Conservation (phyloP, 2,329 filamentous ascomycete genomes). For the Lachnellula cervina region DNA sequence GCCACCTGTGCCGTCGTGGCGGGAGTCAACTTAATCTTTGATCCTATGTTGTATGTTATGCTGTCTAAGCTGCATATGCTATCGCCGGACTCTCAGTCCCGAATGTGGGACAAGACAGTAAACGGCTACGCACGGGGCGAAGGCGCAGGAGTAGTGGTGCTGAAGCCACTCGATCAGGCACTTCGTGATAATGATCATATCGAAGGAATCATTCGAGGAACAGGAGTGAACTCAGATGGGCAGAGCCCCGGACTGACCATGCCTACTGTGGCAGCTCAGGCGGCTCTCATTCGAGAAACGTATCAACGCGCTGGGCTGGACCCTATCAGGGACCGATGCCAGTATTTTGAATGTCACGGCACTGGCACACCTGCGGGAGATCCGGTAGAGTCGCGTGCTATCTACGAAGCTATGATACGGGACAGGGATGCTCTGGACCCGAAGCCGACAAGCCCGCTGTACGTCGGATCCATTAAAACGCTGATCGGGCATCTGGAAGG, state of each 20-base stretch:
- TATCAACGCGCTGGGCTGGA: slow-evolving; percentile 42
- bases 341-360: slow-evolving; percentile 9
- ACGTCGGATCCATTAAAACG: slow-evolving; percentile 23
- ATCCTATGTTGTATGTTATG: background rate
- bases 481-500: slow-evolving; percentile 27
- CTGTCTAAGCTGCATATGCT: slow-evolving; percentile 37
- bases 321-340: too few species aligned
- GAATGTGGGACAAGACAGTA: slow-evolving; percentile 33
- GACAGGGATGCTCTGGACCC: too few species aligned
- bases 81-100: slow-evolving; percentile 29
- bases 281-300: slow-evolving; percentile 35
- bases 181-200: slow-evolving; percentile 54
- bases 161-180: slow-evolving; percentile 50
- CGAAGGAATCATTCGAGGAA: slow-evolving; percentile 45
- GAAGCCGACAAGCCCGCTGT: slow-evolving; percentile 3
- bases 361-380: slow-evolving; percentile 24
- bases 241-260: slow-evolving; percentile 44
- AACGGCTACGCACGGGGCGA: slow-evolving; percentile 36
- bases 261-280: slow-evolving; percentile 39
- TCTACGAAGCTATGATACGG: slow-evolving; percentile 3
- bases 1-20: slow-evolving; percentile 14
- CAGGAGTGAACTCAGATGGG: slow-evolving; percentile 45
- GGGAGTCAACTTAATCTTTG: slow-evolving; percentile 21
- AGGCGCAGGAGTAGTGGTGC: slow-evolving; percentile 51
- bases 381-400: slow-evolving; percentile 14